Evolutionary conservation across 768 basidiomycete species (phyloP), one percentile per base, ranked within the genome.

Genomic region (Suillus decipiens): DNA sequence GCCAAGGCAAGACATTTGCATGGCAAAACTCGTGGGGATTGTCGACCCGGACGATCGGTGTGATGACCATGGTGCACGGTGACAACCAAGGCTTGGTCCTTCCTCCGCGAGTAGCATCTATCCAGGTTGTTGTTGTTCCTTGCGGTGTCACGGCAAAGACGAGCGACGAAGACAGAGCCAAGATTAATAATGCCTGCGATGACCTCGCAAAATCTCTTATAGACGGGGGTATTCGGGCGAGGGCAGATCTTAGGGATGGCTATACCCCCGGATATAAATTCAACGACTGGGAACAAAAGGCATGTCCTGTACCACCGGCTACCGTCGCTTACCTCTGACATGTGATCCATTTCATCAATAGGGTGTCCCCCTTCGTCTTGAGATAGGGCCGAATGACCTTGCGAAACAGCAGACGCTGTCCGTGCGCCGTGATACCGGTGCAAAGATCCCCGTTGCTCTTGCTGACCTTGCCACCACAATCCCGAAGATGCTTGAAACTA

Each of bases 11-110:
- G 81, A 75, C 85, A 0, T 89, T 89, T 67, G 95, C 95, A 12
- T 99, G 95, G 95, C 96, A 99, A 77, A 99, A 98, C 78, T 96
- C 93, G 39, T 99, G 97, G 97, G 97, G 97, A 71, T 79, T 99
- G 60, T 93, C 92, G 54, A 99, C 96, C n/a, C 84, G 97, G 62
- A 86, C 92, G 33, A 94, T 99, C 70, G 97, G 97, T 72, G 93
- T 98, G 62, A 98, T 98, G 96, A 95, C 97, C 69, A 99, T 99
- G 97, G 88, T 93, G 6, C 96, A 99, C 72, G 96, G 96, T 39
- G 97, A 99, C 75, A 95, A 99, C 75, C 93, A 97, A 72, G 97
- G 97, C 17, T 78, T 99, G 68, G 96, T 99, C 14, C 87, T 99
- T 61, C 97, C 97, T n/a, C 97, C 97, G 65, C 84, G 94, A 11